Conservation (phyloP, 1,139 yeast species). For the Geotrichum carabidarum region DNA sequence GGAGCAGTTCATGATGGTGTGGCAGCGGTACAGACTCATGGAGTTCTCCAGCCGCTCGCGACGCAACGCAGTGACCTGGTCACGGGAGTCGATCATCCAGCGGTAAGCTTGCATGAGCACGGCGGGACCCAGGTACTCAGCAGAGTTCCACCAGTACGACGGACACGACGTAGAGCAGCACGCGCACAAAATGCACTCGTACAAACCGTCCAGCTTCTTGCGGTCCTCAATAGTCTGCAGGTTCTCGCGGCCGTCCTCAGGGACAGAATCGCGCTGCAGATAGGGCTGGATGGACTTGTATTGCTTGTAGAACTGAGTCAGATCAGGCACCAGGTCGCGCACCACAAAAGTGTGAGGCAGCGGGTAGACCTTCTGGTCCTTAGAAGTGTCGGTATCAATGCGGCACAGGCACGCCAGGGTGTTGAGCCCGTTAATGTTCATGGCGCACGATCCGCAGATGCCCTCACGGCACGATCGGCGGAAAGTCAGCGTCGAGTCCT, state of each 20-base stretch:
- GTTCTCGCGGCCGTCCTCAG: constrained; percentile 90
- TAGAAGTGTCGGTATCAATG: constrained; percentile 71
- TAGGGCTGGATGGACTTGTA: constrained; percentile 97
- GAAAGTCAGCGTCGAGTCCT: constrained; percentile 89
- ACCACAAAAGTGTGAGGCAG: constrained; percentile 98
- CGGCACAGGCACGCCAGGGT: constrained; percentile 95
- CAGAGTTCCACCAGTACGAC: constrained; percentile 99
- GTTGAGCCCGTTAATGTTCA: constrained; percentile 97
- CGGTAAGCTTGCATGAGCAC: constrained; percentile 98
- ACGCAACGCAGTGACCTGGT: constrained; percentile 77
- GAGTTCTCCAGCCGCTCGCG: constrained; percentile 90
- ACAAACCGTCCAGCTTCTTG: constrained; percentile 91
- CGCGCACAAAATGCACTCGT: constrained; percentile 97
- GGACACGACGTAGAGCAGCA: constrained; percentile 99
- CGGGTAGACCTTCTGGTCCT: constrained; percentile 86
- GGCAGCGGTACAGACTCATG: constrained; percentile 97
- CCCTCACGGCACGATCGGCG: constrained; percentile 99
- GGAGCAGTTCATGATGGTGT: constrained; percentile 97
- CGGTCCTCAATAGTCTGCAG: constrained; percentile 89
- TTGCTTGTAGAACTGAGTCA: constrained; percentile 96
- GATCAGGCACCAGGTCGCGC: constrained; percentile 94
- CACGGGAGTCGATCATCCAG: constrained; percentile 98
- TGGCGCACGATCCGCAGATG: constrained; percentile 98
- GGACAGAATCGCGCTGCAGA: constrained; percentile 75
- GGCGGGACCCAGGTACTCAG: constrained; percentile 97